Base-by-base conservation (phyloP, 305 asterid genomes). In the Fraxinus platypoda region DNA sequence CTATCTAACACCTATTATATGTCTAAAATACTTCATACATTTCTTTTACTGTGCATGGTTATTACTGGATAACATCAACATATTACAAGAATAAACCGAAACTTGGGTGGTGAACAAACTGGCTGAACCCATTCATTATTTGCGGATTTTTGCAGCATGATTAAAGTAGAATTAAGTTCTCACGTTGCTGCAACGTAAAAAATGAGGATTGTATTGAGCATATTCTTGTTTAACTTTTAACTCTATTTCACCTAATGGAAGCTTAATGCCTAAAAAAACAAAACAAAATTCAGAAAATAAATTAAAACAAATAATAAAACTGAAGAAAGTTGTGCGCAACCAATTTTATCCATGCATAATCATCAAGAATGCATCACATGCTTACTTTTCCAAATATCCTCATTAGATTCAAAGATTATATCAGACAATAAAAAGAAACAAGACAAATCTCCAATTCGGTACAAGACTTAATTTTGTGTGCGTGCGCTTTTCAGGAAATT, bases 21-120 rank as follows among this genome's bases (percentile, higher is more conserved):
- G 73, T 64, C 73, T 9, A 64, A 64, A 64, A 64, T 64, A 9
- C 73, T 64, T 25, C 73, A 25, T 64, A 8, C 34, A 64, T 64
- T 25, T 43, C 17, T 26, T 64, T 25, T 11, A 64, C 30, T 3
- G 73, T 25, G 73, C 30, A 64, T 64, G 73, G 73, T 64, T 64
- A 26, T 64, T 64, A 64, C 73, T 9, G 31, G 31, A 62, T 9
- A 25, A 62, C 17, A 62, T 23, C 72, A 62, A 62, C 31, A 23
- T 23, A 62, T 2, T 23, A 62, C 31, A 62, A 57, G 26, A 57
- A 57, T 57, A 52, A 4, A 52, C 62, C 6, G 23, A 52, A 52
- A 52, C 23, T 52, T 17, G 62, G 62, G 62, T 0, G 91, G 82
- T 66, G 91, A 76, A 35, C 86, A 81, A 76, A 66, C 80, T 64